Base-by-base conservation (phyloP, 306 rosid genomes). In the Arachis hypogaea region DNA sequence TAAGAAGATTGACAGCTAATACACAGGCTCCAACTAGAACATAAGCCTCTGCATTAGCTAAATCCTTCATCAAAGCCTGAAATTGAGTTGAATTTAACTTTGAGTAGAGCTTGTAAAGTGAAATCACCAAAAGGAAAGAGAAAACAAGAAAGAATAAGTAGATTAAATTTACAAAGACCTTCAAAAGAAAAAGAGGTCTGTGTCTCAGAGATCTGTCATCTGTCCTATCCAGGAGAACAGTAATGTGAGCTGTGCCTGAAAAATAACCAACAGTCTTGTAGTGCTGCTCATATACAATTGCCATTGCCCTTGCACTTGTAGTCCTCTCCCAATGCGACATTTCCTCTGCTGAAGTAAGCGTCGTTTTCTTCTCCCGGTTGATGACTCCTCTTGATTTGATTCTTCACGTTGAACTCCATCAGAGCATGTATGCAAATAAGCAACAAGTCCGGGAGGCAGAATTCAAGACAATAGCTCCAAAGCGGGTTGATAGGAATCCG, bases 21-120 rank as follows among this genome's bases (percentile, higher is more conserved):
- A 95, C 99, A 79, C 97, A 90, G 63, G 98, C 99, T 75, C 99
- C 99, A 78, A 95, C 99, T 78, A 92, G 82, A 86, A 95, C 99
- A 78, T 96, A 95, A 7, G 90, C 95, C 86, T 95, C 99, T 30
- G 92, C 96, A 81, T 95, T 95, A 47, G 97, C 86, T 66, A 92
- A 80, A 78, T 90, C 92, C 84, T 88, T 90, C 99, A 92, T 84
- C 70, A 95, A 77, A 70, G 98, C 99, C 99, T 95, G 92, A 77
- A 55, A 82, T 68, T 72, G 50, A 76, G 82, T 65, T 69, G 51
- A 78, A 64, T 42, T 22, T 42, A 59, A 9, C 10, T 62, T 73
- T 70, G 30, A 66, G 41, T 61, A 45, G 63, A 80, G 56, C 28
- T 36, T 52, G 52, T 14, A 43, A 57, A 30, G 58, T 43, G 64